Conservation (phyloP, 1,284 basidiomycete genomes). For the Hypsizygus ulmarius region DNA sequence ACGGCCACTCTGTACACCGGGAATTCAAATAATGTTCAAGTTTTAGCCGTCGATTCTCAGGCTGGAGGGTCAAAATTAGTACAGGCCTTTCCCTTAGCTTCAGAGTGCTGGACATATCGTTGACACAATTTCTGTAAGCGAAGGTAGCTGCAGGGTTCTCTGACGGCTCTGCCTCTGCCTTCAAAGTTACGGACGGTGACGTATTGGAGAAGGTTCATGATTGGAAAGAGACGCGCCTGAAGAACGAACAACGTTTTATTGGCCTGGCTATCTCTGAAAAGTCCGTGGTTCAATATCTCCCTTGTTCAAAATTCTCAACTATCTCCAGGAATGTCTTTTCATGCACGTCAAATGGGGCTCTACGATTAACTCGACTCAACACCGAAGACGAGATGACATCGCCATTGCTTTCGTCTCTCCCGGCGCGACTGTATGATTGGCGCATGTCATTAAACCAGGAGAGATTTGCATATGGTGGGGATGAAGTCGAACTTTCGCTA, state of each 20-base stretch:
- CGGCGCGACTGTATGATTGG: constrained; percentile 66
- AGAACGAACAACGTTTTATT: constrained; percentile 51
- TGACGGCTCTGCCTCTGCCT: constrained; percentile 50
- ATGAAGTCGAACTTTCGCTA: constrained; percentile 84
- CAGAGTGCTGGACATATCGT: constrained; percentile 5
- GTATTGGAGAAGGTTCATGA: constrained; percentile 36
- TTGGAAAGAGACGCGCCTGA: constrained; percentile 66
- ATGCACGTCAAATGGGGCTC: constrained; percentile 71
- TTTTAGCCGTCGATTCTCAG: constrained; percentile 29
- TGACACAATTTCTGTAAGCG: constrained; percentile 29
- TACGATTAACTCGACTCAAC: constrained; percentile 45
- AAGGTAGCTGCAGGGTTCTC: constrained; percentile 65
- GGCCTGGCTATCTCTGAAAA: constrained; percentile 50
- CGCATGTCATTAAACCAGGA: constrained; percentile 50
- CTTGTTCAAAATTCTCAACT: constrained; percentile 1
- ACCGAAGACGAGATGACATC: constrained; percentile 25
- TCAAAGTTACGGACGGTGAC: constrained; percentile 41
- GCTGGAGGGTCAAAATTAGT: constrained; percentile 34
- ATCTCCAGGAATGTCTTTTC: constrained; percentile 51
- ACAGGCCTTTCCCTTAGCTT: constrained; percentile 21
- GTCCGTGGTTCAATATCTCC: constrained; percentile 31
- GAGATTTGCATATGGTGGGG: constrained; percentile 79
- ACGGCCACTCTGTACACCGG: constrained; percentile 34
- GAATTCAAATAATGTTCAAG: constrained; percentile 41
- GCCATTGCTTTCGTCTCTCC: constrained; percentile 43